Evolutionary conservation across 1,284 basidiomycete species (phyloP).

Genomic region (Ganoderma leucocontextum): DNA sequence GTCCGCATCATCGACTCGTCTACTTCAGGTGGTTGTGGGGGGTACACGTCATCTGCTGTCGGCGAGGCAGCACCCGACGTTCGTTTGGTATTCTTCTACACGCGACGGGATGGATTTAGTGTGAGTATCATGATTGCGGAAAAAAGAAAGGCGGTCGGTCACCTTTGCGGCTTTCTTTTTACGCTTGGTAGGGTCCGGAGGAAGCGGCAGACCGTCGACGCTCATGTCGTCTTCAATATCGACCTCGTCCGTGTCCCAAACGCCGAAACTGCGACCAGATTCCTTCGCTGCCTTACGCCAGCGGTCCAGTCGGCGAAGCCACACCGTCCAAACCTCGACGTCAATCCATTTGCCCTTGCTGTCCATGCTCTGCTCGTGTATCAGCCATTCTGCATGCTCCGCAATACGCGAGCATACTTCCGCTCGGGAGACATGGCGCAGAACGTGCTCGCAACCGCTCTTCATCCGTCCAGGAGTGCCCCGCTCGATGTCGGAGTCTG

Average conservation of each 20-base stretch:
- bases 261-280: conserved; percentile 41
- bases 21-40: not conserved
- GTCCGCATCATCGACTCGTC: conserved; percentile 26
- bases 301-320: conserved; percentile 45
- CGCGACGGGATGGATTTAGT: not conserved
- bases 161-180: conserved; percentile 17
- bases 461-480: conserved; percentile 35
- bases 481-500: conserved; percentile 46
- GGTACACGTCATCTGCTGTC: not conserved
- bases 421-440: conserved; percentile 52
- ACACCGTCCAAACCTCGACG: conserved; percentile 52
- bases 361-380: conserved; percentile 45
- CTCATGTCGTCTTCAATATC: conserved; percentile 19
- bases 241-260: conserved; percentile 34
- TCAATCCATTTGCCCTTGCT: conserved; percentile 47
- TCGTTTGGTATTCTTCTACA: not conserved
- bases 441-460: conserved; percentile 28
- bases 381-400: conserved; percentile 59
- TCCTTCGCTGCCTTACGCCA: conserved; percentile 41
- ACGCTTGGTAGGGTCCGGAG: conserved; percentile 4
- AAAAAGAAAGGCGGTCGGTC: not conserved
- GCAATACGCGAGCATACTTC: conserved; percentile 56
- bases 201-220: conserved; percentile 18
- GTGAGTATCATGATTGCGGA: too few species aligned
- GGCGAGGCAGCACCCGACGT: not conserved